phyloP scores from a whole-genome alignment of 495 filamentous ascomycete species.

The Hypoxylon lienhwacheense region DNA sequence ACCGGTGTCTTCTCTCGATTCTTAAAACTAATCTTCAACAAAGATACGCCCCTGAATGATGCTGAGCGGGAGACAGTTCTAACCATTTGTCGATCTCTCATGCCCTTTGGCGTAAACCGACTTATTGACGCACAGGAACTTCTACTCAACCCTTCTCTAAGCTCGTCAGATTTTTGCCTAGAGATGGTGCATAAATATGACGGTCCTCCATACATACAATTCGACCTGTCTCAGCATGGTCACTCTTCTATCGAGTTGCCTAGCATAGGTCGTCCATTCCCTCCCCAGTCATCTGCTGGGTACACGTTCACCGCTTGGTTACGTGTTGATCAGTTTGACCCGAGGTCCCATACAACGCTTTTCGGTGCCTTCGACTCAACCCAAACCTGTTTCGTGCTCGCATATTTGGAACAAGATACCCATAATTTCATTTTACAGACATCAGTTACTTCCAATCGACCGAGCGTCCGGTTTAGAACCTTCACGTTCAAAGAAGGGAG shows the following conservation, averaged over 20 bases:
- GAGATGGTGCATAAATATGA: constrained; percentile 70
- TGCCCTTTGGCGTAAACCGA: constrained; percentile 69
- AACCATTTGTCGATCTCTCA: constrained; percentile 59
- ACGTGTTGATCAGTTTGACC: constrained; percentile 81
- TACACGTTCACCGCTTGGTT: constrained; percentile 92
- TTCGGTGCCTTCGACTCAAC: constrained; percentile 93
- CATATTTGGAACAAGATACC: constrained; percentile 94
- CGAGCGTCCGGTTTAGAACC: constrained; percentile 92
- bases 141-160: constrained; percentile 62
- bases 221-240: constrained; percentile 86
- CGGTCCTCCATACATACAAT: constrained; percentile 83
- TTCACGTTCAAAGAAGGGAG: constrained; percentile 67
- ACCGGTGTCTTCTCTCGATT: constrained; percentile 75
- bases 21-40: constrained; percentile 65
- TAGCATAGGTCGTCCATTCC: constrained; percentile 79
- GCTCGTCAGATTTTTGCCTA: constrained; percentile 72
- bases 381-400: constrained; percentile 91
- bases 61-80: constrained; percentile 61
- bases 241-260: constrained; percentile 87
- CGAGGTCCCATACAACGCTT: constrained; percentile 83
- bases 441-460: constrained; percentile 79
- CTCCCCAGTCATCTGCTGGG: constrained; percentile 67
- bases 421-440: constrained; percentile 95
- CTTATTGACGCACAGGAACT: constrained; percentile 79
- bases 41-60: constrained; percentile 47